Conservation (phyloP, 148 eudicot species). For the Chenopodium album region DNA sequence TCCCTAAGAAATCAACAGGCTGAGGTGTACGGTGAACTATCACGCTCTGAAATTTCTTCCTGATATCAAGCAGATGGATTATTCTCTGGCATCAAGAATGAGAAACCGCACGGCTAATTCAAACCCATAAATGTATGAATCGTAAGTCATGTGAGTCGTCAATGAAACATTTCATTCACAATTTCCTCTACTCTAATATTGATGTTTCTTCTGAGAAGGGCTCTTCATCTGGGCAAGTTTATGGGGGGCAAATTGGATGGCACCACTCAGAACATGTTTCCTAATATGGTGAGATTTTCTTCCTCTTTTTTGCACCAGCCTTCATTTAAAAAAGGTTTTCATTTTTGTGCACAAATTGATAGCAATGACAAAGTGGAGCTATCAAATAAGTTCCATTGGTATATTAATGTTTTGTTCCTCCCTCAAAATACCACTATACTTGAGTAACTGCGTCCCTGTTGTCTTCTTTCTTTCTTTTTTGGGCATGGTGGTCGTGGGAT, state of each 20-base stretch:
- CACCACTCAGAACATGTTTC: conserved; percentile 98
- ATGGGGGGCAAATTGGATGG: conserved; percentile 96
- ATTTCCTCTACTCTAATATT: background rate
- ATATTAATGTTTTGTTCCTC: conserved; percentile 4
- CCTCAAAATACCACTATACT: background rate
- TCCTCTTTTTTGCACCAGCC: background rate
- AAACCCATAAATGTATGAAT: conserved; percentile 85
- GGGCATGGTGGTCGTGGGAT: background rate
- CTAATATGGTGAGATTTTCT: conserved; percentile 68
- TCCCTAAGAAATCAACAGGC: conserved; percentile 84
- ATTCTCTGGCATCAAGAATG: conserved; percentile 83
- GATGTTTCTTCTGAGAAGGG: conserved; percentile 51
- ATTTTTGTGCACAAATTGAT: background rate
- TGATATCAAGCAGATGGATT: conserved; percentile 89
- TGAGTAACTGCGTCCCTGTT: background rate
- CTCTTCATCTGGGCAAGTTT: conserved; percentile 98
- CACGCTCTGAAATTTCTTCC: conserved; percentile 98
- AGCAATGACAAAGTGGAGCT: background rate
- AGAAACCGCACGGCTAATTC: conserved; percentile 80
- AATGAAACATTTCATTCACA: background rate
- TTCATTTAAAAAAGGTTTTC: background rate
- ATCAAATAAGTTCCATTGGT: background rate
- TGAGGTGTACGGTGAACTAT: conserved; percentile 93
- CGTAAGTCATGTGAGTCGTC: background rate
- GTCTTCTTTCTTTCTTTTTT: background rate